Percentiles rank a stretch among this genome's conserved stretches.
Conservation (phyloP, 164 flowering plant species). For the Annona cherimola region DNA sequence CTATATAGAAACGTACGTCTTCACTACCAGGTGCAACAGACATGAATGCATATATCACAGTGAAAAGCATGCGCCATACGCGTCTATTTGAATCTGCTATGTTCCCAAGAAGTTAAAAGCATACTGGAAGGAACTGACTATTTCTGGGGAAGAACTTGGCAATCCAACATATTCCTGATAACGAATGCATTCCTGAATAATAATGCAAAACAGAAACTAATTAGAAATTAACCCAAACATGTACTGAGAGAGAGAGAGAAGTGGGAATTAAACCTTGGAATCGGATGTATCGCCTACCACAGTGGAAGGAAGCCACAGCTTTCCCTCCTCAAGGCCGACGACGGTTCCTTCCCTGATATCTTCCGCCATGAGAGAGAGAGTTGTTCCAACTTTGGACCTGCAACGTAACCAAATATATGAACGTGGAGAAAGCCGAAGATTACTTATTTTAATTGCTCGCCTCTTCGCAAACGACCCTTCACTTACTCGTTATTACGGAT, state of each 20-base stretch:
- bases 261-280: conserved; percentile 12
- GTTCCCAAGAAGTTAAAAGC: background rate
- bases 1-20: too few relatives aligned
- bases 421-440: background rate
- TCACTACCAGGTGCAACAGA: too few relatives aligned
- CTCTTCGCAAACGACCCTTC: background rate
- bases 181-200: conserved; percentile 2
- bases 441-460: background rate
- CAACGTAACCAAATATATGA: conserved; percentile 12
- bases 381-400: conserved; percentile 12
- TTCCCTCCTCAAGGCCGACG: conserved; percentile 39
- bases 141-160: background rate
- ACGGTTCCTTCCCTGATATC: conserved; percentile 19
- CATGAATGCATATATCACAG: too few relatives aligned
- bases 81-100: too few relatives aligned
- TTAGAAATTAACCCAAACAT: background rate
- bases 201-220: background rate
- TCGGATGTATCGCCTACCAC: conserved; percentile 33
- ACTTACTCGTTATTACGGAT: background rate
- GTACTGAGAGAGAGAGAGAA: background rate
- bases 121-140: conserved; percentile 9
- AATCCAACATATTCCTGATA: conserved; percentile 5
- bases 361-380: conserved; percentile 2
- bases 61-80: too few relatives aligned
- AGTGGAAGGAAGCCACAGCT: conserved; percentile 44